phyloP scores from a whole-genome alignment of 2,329 filamentous ascomycete genomes.

The Thelonectria blattea region DNA sequence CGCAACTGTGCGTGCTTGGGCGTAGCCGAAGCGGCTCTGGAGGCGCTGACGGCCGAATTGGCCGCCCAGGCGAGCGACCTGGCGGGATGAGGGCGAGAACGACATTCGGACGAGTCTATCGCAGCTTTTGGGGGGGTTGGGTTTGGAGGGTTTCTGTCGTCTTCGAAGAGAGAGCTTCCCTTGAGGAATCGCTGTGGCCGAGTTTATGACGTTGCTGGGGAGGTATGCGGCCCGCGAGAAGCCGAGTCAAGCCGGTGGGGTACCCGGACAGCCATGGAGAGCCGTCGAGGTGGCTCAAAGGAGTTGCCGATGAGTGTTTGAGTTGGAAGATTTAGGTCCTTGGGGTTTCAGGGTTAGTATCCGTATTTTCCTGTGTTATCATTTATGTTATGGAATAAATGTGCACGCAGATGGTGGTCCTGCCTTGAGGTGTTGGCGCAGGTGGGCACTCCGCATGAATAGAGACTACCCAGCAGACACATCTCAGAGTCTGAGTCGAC shows the following conservation, averaged over 20 bases:
- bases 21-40: conserved; percentile 25
- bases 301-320: no score
- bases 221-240: conserved; percentile 14
- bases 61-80: conserved; percentile 49
- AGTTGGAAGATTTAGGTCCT: no score
- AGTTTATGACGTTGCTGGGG: conserved; percentile 17
- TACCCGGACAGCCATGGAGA: not conserved
- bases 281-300: not conserved
- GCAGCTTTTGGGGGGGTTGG: conserved; percentile 6
- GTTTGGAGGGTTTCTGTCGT: conserved; percentile 11
- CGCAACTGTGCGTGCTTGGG: conserved; percentile 58
- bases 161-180: conserved; percentile 15
- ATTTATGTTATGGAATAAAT: no score
- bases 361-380: no score
- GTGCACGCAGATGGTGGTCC: no score
- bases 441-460: no score
- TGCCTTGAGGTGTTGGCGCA: no score
- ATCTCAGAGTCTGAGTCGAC: no score
- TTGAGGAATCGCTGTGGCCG: conserved; percentile 22
- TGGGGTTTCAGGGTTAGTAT: no score
- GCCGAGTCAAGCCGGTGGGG: conserved; percentile 26
- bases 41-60: conserved; percentile 47
- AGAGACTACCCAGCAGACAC: no score
- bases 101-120: conserved; percentile 48
- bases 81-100: conserved; percentile 53